These are phyloP conservation scores for Fusarium duplospermum DNA, from an alignment of 2,329 filamentous ascomycete genomes.

Conservation along the genomic window DNA sequence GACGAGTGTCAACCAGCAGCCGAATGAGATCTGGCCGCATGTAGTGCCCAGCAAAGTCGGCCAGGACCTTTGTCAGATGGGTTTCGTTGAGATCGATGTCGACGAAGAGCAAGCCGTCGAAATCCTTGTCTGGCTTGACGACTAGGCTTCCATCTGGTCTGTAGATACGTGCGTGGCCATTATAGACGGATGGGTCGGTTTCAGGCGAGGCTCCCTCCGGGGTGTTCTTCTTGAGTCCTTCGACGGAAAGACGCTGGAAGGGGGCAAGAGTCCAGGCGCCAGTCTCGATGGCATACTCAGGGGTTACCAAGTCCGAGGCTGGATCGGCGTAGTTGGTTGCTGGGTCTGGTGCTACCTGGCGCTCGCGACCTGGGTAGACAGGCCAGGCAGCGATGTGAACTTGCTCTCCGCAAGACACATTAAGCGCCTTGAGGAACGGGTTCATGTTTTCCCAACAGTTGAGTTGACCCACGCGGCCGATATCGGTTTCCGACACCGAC, in stretches of 20 bases:
- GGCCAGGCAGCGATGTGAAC: conserved; percentile 48
- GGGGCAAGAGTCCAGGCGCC: conserved; percentile 43
- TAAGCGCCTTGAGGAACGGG: conserved; percentile 44
- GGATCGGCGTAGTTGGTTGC: conserved; percentile 43
- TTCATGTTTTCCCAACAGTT: conserved; percentile 68
- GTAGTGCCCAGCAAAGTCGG: conserved; percentile 53
- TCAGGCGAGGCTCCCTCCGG: conserved; percentile 43
- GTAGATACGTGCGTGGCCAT: conserved; percentile 43
- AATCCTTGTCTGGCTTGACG: conserved; percentile 42
- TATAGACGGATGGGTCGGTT: conserved; percentile 38
- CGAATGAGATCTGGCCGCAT: conserved; percentile 55
- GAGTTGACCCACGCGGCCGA: conserved; percentile 64
- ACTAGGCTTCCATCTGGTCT: conserved; percentile 41
- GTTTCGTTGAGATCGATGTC: conserved; percentile 59
- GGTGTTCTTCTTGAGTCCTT: conserved; percentile 41
- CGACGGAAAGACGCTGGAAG: conserved; percentile 40
- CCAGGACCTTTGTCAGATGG: conserved; percentile 42
- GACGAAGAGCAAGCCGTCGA: conserved; percentile 62
- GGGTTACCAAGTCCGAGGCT: conserved; percentile 42
- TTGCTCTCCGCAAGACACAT: conserved; percentile 44
- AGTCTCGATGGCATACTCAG: conserved; percentile 42
- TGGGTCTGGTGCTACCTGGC: conserved; percentile 39
- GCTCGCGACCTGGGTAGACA: conserved; percentile 38
- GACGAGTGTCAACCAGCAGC: conserved; percentile 45
- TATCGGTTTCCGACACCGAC: conserved; percentile 59